Base-by-base conservation (phyloP, 163 green algal species). In the Prototheca wickerhamii region DNA sequence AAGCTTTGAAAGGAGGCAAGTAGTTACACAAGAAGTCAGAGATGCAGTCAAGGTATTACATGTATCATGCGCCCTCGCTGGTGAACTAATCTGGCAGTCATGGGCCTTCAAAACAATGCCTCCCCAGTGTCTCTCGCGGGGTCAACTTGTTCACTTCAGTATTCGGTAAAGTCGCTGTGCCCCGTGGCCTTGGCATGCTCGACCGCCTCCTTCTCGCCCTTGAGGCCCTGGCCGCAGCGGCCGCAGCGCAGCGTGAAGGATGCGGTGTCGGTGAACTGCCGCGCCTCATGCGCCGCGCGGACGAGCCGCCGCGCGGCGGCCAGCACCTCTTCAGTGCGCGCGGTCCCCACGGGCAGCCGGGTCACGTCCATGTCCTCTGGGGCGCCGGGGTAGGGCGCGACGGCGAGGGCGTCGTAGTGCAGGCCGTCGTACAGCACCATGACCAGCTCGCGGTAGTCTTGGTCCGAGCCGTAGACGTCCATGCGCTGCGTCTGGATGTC, bases 241-340 rank as follows among this genome's bases (percentile, higher is more conserved):
- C 77, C 79, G 74, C 91, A 98, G 31, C 91, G 79, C 58, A 98
- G 81, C 10, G 89, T 91, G 74, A 98, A 98, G 68, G 86, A 91
- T 23, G 82, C 75, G 7, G 75, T 90, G 76, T 97, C 85, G 33
- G 84, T 97, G 77, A 95, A 98, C 62, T 85, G 73, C 17, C 80
- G 73, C 2, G 82, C 81, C 1, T 70, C 50, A 49, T 95, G 78
- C 17, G 75, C 67, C 52, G 64, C 23, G 26, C 52, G 64, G 10
- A 76, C 65, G 10, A 84, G 52, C 18, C 70, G 62, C 10, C 62
- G 56, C 4, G 73, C 76, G 15, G 64, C 60, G 53, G 34, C 21
- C 70, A 80, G 74, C 10, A 84, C 67, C 28, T 43, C 67, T 0
- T 68, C 42, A 7, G 58, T 65, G 1, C 75, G 60, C 1, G 26